Base-by-base conservation (phyloP, 192 early-diverging fungal species). In the Chytriomyces sp. region DNA sequence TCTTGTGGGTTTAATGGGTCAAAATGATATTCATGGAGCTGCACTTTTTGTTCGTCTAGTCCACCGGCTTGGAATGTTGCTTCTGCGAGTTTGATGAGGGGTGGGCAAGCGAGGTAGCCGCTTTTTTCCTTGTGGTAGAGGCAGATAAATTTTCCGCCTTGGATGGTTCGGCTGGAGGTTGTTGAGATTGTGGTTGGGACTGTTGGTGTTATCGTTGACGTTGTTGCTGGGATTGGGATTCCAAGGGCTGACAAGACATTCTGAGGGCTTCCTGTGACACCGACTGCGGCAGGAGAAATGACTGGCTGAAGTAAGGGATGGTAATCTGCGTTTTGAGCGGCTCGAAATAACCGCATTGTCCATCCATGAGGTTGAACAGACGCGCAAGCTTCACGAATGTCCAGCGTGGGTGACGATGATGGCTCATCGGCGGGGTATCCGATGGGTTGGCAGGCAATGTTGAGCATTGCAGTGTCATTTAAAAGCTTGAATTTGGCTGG, bases 1-100 rank as follows among this genome's bases (percentile, higher is more conserved):
- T 82, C 81, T 35, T 67, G 67, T 24, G 79, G 78, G 50, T 81
- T 82, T 49, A 81, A 67, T 2, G 78, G 81, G 62, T 82, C 81
- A 45, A 82, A 81, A 44, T 61, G 64, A 50, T 77, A 82, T 20
- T 76, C 60, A 13, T 50, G 13, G 4, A 82, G 57, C 28, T 77
- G 73, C 1, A 82, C 75, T 50, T 77, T 70, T 23, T 57, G 64
- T 46, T 79, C 72, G 50, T 53, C 61, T 10, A 64, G 49, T 7
- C 70, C 74, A 8, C 78, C 69, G 20, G 57, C 44, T 20, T 65
- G n/a, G 48, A 67, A 72, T 9, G 57, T 49, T 16, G 68, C 20
- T 65, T 75, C 73, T 10, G 50, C 67, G 16, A 82, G 43, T 47
- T 80, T 23, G 7, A 66, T 10, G 28, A 77, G 10, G 18, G 77